Evolutionary conservation across 768 basidiomycete genomes (phyloP).

Genomic region (Hortiboletus campestris): DNA sequence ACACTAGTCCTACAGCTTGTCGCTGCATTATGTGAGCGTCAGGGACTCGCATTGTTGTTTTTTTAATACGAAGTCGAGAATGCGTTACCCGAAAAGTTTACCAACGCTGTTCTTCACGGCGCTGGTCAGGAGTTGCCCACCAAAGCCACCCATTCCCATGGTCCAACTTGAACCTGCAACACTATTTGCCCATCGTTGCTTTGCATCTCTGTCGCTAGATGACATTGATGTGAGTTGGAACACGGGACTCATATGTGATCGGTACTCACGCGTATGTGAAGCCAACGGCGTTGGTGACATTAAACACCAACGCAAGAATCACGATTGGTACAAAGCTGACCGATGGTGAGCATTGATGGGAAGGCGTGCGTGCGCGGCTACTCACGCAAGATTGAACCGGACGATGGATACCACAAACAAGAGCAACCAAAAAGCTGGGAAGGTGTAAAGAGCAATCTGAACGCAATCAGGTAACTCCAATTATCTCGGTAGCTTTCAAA

Average conservation of each 20-base stretch:
- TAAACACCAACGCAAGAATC: conserved; percentile 91
- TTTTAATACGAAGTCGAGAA: background rate
- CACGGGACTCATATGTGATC: conserved; percentile 3
- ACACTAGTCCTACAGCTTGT: conserved; percentile 26
- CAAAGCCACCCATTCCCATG: conserved; percentile 75
- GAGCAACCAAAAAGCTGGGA: conserved; percentile 84
- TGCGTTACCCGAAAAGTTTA: conserved; percentile 59
- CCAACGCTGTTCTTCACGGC: conserved; percentile 82
- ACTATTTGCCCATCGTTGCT: conserved; percentile 83
- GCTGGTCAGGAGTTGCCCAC: conserved; percentile 79
- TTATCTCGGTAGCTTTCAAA: conserved; percentile 6
- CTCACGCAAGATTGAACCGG: conserved; percentile 85
- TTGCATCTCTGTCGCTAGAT: conserved; percentile 84
- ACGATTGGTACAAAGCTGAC: conserved; percentile 93
- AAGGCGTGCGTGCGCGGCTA: conserved; percentile 14
- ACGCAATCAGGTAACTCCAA: conserved; percentile 15
- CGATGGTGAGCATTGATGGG: conserved; percentile 9
- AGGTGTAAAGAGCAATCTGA: conserved; percentile 85
- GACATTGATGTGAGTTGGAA: conserved; percentile 8
- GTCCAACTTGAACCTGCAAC: conserved; percentile 70
- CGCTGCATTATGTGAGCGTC: conserved; percentile 4
- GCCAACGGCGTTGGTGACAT: conserved; percentile 91
- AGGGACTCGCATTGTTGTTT: conserved; percentile 14
- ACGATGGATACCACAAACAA: conserved; percentile 87
- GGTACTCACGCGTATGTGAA: conserved; percentile 87